These are phyloP conservation scores for Rhodotorula sp. DNA, from an alignment of 1,284 basidiomycete species.

Conservation along the genomic window DNA sequence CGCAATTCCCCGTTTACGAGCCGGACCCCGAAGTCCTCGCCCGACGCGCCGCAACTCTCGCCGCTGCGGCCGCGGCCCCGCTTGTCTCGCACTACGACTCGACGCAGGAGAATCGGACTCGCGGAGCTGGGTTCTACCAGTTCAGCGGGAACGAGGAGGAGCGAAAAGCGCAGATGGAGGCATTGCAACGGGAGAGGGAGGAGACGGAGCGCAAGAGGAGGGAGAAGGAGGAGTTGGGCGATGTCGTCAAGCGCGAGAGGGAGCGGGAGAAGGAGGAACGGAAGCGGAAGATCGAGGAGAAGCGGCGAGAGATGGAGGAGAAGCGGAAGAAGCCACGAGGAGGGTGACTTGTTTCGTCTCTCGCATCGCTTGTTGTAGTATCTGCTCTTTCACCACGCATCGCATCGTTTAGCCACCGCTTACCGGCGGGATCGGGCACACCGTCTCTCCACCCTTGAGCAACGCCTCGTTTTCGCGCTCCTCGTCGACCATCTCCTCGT, in stretches of 20 bases:
- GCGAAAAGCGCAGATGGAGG: constrained; percentile 73
- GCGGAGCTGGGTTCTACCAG: constrained; percentile 84
- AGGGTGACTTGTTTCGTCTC: neutral
- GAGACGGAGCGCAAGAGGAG: constrained; percentile 69
- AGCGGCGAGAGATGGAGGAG: constrained; percentile 64
- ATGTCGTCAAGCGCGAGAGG: constrained; percentile 65
- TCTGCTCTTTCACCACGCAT: neutral
- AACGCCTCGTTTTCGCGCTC: constrained; percentile 49
- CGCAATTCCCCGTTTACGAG: constrained; percentile 78
- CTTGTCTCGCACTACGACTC: constrained; percentile 79
- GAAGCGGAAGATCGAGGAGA: constrained; percentile 70
- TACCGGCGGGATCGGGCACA: constrained; percentile 76
- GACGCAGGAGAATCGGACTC: constrained; percentile 73
- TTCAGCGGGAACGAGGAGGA: constrained; percentile 79
- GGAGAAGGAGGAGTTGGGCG: constrained; percentile 61
- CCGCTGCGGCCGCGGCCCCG: constrained; percentile 50
- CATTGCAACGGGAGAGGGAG: constrained; percentile 62
- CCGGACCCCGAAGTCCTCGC: constrained; percentile 66
- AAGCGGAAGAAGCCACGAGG: constrained; percentile 27
- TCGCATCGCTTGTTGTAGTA: constrained; percentile 9
- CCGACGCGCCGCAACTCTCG: constrained; percentile 41
- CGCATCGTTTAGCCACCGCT: constrained; percentile 62
- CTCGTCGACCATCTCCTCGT: constrained; percentile 72
- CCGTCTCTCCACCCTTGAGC: constrained; percentile 69
- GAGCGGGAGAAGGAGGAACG: constrained; percentile 76